phyloP scores from a whole-genome alignment of 1,139 yeast species.

The Blastobotrys petasosporus region DNA sequence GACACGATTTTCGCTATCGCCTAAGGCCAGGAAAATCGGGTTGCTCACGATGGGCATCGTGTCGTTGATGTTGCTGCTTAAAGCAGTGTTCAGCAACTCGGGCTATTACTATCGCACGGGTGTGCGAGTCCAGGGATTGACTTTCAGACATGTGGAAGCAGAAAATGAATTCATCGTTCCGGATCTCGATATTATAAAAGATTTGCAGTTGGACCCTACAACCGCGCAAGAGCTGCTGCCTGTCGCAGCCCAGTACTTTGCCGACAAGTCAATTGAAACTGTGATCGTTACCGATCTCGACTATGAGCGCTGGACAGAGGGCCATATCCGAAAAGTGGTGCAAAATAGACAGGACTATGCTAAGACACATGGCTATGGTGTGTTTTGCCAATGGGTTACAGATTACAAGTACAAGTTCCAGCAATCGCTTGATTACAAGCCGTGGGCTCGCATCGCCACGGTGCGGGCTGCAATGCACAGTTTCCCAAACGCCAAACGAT shows the following conservation, averaged over 20 bases:
- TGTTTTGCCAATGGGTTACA: conserved; percentile 73
- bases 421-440: conserved; percentile 18
- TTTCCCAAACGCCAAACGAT: conserved; percentile 76
- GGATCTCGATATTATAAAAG: not conserved
- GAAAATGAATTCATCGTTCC: not conserved
- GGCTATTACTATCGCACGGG: not conserved
- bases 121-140: not conserved
- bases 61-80: too few species aligned
- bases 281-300: conserved; percentile 80
- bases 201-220: not conserved
- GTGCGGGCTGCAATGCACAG: conserved; percentile 82
- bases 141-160: not conserved
- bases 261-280: conserved; percentile 27
- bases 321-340: conserved; percentile 56
- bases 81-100: too few species aligned
- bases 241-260: not conserved
- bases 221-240: not conserved
- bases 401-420: conserved; percentile 40
- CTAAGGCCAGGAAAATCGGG: too few species aligned
- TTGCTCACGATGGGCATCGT: too few species aligned
- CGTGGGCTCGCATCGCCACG: conserved; percentile 57
- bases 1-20: too few species aligned
- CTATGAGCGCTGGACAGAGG: conserved; percentile 58
- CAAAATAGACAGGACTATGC: conserved; percentile 85
- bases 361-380: conserved; percentile 64